Base-by-base conservation (phyloP, 768 basidiomycete species). In the Boletellus sp. region DNA sequence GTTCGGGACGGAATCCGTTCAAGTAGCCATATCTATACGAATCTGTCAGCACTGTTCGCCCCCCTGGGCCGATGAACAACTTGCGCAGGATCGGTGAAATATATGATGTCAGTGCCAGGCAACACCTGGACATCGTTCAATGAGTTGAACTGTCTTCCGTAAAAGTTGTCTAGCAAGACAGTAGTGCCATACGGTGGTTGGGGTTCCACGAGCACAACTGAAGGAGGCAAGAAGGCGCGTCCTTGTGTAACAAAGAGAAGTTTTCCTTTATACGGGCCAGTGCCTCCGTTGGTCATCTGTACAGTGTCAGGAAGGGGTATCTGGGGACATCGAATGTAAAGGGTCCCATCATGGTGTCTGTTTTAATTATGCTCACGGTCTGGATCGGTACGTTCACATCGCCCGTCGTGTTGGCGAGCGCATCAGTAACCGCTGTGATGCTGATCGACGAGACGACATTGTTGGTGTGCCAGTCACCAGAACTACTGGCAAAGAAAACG, bases 111-210 rank as follows among this genome's bases (percentile, higher is more conserved):
- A 50, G 78, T 84, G 15, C 67, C 67, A 1, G 85, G 86, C 43
- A 89, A 83, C 1, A 89, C 72, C 57, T 85, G 89, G 49, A 86
- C 73, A 56, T 92, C 90, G 63, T 90, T 90, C 36, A 91, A 65
- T 1, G 89, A 89, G 65, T 87, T 90, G 71, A 90, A 91, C 54
- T 89, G 88, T 6, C 87, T 73, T 3, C 89, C 89, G 59, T 79
- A 86, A 69, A 77, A 88, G 69, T 90, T 90, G 66, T 91, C 85
- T 52, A 92, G 64, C 16, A 92, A 64, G 33, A 86, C 76, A 0
- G 85, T 89, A 4, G 77, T 69, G 49, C 89, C 86, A 65, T 83
- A 73, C 1, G 87, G 87, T 4, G 78, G 62, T 3, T 57, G 61
- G 0, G 86, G 85, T 62, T 88, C 80, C 44, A 90, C 80, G 32